Base-by-base conservation (phyloP, 2,329 filamentous ascomycete species). In the Stagonosporopsis tanaceti region DNA sequence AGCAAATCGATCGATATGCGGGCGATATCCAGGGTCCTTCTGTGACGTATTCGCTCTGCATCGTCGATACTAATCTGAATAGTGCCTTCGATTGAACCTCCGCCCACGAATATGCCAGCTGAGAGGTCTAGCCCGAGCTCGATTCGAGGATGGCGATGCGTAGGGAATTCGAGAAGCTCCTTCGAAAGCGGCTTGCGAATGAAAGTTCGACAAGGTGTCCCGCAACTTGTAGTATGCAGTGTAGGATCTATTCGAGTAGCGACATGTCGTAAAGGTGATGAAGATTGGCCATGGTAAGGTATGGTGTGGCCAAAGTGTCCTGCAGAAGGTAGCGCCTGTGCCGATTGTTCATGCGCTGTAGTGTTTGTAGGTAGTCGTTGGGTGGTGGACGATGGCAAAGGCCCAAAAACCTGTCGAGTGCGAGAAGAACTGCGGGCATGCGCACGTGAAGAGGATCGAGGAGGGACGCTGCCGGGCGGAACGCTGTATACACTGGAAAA, bases 101-200 rank as follows among this genome's bases (percentile, higher is more conserved):
- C 83, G 17, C 83, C 83, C n/a, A 85, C 81, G 57, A 83, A 85
- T 8, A 85, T 68, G 4, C 82, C 77, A 17, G 82, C 80, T 28
- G 78, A 79, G 24, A 83, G 71, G 47, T 81, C 80, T n/a, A 84
- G 64, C 15, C 80, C 81, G 7, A 83, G 71, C 35, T 78, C 75
- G 2, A 85, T 71, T 37, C 82, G 77, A 30, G 81, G 78, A 71
- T 85, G 81, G 42, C 77, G 77, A 62, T 79, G 76, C 12, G 73
- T 77, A 17, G 82, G 81, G 59, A 78, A 79, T 25, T 84, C 81
- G 17, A 85, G 63, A 25, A 85, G 74, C 45, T 84, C 82, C 35
- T 76, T 75, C 2, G 81, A 81, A 34, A 77, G 68, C 34, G 78
- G 75, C 17, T 76, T 75, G 41, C 82, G 78, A 50, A 82, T 73